Conservation (phyloP, 2,329 filamentous ascomycete genomes). For the Neocatenulostroma microsporum region DNA sequence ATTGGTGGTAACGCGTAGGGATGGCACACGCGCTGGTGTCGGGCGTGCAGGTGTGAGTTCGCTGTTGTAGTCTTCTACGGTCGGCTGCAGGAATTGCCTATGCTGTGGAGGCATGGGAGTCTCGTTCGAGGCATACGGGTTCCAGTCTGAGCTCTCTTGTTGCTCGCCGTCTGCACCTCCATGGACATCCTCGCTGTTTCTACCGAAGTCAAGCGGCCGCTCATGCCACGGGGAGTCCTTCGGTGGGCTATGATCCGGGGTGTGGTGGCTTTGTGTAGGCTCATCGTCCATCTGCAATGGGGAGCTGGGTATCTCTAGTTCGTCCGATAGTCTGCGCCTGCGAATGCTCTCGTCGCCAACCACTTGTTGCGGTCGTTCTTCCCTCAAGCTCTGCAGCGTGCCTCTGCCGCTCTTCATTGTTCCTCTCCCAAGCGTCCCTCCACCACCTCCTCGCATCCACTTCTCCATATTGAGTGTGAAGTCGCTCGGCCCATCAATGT, state of each 20-base stretch:
- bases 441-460: slow-evolving; percentile 25
- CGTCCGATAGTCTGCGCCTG: neutral
- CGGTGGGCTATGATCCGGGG: slow-evolving; percentile 21
- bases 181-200: no score
- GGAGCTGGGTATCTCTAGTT: slow-evolving; percentile 3
- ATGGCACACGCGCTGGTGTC: neutral
- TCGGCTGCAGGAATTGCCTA: slow-evolving; percentile 26
- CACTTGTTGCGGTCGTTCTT: slow-evolving; percentile 5
- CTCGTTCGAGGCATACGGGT: slow-evolving; percentile 22
- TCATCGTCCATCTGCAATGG: slow-evolving; percentile 11
- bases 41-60: slow-evolving; percentile 25
- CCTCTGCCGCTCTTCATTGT: slow-evolving; percentile 10
- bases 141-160: slow-evolving; percentile 23
- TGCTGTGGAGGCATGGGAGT: slow-evolving; percentile 21
- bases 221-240: slow-evolving; percentile 15
- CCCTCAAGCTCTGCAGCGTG: slow-evolving; percentile 8
- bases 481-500: slow-evolving; percentile 32
- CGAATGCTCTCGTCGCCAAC: neutral
- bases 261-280: slow-evolving; percentile 19
- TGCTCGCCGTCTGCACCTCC: slow-evolving; percentile 6
- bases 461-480: slow-evolving; percentile 31
- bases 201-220: neutral
- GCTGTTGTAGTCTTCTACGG: slow-evolving; percentile 29
- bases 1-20: slow-evolving; percentile 2
- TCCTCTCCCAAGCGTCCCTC: slow-evolving; percentile 14